phyloP scores from a whole-genome alignment of 768 basidiomycete species.

The Mycena alexandri region DNA sequence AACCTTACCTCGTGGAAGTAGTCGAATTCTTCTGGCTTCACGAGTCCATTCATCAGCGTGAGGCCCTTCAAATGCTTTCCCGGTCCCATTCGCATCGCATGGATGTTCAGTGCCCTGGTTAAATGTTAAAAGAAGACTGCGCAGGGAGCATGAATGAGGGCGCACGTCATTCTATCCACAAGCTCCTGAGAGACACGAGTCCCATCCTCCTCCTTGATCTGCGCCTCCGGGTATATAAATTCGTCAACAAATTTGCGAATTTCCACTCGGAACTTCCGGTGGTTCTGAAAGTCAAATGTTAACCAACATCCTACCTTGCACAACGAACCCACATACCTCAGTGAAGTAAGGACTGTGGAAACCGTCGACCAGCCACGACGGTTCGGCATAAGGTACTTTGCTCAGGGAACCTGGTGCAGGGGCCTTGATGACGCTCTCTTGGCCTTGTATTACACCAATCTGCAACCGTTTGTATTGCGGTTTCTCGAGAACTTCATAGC shows the following conservation, averaged over 20 bases:
- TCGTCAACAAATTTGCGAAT: slow-evolving; percentile 79
- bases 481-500: slow-evolving; percentile 73
- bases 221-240: slow-evolving; percentile 63
- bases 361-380: slow-evolving; percentile 76
- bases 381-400: slow-evolving; percentile 83
- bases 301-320: not conserved
- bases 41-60: slow-evolving; percentile 82
- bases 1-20: slow-evolving; percentile 85
- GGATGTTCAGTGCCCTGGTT: slow-evolving; percentile 72
- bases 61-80: slow-evolving; percentile 92
- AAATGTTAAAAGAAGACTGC: slow-evolving; percentile 57
- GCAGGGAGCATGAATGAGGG: slow-evolving; percentile 57
- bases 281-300: slow-evolving; percentile 54
- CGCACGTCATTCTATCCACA: slow-evolving; percentile 90
- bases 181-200: slow-evolving; percentile 86
- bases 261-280: slow-evolving; percentile 66
- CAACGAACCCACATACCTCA: slow-evolving; percentile 56
- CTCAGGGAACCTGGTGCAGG: slow-evolving; percentile 67
- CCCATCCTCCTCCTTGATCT: slow-evolving; percentile 85
- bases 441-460: slow-evolving; percentile 73
- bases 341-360: slow-evolving; percentile 83
- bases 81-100: slow-evolving; percentile 95
- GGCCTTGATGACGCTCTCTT: slow-evolving; percentile 63
- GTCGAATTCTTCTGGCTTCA: slow-evolving; percentile 89
- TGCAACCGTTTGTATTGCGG: slow-evolving; percentile 75